Evolutionary conservation across 495 filamentous ascomycete species (phyloP).

Genomic region (Penicillium manginii): DNA sequence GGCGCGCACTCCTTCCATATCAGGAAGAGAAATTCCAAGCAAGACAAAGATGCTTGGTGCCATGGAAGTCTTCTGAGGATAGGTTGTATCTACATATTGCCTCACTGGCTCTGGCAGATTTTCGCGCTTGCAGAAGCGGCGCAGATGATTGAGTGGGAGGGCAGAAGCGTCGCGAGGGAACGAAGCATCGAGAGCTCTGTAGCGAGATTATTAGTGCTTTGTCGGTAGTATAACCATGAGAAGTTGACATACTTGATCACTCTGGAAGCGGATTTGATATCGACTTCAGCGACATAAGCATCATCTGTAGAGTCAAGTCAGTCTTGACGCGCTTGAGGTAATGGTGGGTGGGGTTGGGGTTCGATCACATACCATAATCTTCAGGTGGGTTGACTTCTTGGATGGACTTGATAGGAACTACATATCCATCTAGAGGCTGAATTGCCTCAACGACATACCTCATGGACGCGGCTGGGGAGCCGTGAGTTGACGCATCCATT

Average conservation of each 20-base stretch:
- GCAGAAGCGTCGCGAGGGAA: constrained; percentile 61
- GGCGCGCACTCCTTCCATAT: constrained; percentile 27
- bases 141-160: constrained; percentile 74
- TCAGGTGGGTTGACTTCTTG: constrained; percentile 46
- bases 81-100: not conserved
- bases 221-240: not conserved
- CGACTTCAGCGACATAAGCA: constrained; percentile 49
- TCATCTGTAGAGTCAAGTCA: constrained; percentile 27
- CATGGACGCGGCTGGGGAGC: not conserved
- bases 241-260: constrained; percentile 47
- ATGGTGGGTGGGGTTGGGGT: not conserved
- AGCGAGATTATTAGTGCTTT: not conserved
- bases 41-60: constrained; percentile 43
- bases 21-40: constrained; percentile 41
- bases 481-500: too few relatives aligned
- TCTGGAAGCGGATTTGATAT: constrained; percentile 47
- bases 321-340: not conserved
- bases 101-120: not conserved
- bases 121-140: constrained; percentile 68
- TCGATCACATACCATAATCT: constrained; percentile 39
- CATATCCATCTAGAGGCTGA: constrained; percentile 34
- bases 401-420: constrained; percentile 43
- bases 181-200: constrained; percentile 45
- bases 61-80: not conserved
- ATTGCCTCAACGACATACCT: constrained; percentile 27